phyloP scores from a whole-genome alignment of 108 stramenopile species.

The Cyclotella sp. region DNA sequence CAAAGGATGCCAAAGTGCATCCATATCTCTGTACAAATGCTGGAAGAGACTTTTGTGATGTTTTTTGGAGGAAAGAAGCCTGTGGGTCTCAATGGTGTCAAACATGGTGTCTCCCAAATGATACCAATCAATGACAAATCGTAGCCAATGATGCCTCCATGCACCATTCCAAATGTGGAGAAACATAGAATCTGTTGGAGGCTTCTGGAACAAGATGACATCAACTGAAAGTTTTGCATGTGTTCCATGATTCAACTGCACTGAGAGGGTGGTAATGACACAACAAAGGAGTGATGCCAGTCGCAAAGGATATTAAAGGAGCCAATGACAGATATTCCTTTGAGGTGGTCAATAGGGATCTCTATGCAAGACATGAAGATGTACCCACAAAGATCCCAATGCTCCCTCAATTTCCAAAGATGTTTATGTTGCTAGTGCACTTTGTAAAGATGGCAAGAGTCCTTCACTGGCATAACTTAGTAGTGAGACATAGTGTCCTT shows the following conservation, averaged over 20 bases:
- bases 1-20: constrained; percentile 64
- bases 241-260: constrained; percentile 38
- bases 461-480: constrained; percentile 79
- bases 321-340: constrained; percentile 51
- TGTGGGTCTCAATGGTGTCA: constrained; percentile 16
- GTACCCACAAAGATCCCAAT: constrained; percentile 14
- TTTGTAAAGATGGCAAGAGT: constrained; percentile 50
- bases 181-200: constrained; percentile 93
- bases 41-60: constrained; percentile 33
- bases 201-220: constrained; percentile 95
- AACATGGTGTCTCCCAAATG: constrained; percentile 98
- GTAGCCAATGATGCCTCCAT: constrained; percentile 52
- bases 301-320: constrained; percentile 71
- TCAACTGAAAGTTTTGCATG: constrained; percentile 52
- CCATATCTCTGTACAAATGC: constrained; percentile 72
- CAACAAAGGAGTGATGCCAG: constrained; percentile 54
- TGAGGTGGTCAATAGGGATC: constrained; percentile 54
- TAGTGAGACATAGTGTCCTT: constrained; percentile 72
- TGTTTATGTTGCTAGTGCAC: neutral
- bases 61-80: neutral
- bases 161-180: constrained; percentile 32
- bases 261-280: constrained; percentile 61
- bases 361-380: constrained; percentile 68
- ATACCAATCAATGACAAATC: constrained; percentile 97
- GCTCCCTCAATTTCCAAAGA: neutral